Base-by-base conservation (phyloP, 1,284 basidiomycete species). In the Cutaneotrichosporon daszewskae region DNA sequence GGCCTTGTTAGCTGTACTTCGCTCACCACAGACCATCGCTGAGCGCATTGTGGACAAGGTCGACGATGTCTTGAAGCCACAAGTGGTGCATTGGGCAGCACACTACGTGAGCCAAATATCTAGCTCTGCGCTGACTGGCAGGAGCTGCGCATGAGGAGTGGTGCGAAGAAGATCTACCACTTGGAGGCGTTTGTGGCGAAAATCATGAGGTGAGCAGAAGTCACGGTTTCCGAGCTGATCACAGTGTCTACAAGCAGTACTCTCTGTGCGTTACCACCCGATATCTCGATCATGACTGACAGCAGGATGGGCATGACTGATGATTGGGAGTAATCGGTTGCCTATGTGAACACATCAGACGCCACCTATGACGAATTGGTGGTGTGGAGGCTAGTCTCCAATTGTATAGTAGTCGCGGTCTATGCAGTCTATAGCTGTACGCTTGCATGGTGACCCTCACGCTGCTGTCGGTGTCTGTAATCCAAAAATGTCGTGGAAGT, bases 11-110 rank as follows among this genome's bases (percentile, higher is more conserved):
- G 25, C 12, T 26, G 39, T 39, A 16, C 37, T 13, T 17, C 26
- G 22, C 42, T 44, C 9, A 43, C 31, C 16, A n/a, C 59, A 90
- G 89, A 95, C 88, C 0, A 80, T 95, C 32, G 84, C 90, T 10
- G 87, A 90, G 44, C 77, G 83, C 12, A 77, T 98, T 12, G 83
- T 94, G 14, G 83, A 86, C 34, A 79, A 81, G 50, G 87, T 95
- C 25, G 90, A 95, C 66, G 90, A 94, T 62, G 77, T 77, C 40
- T 67, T 96, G 48, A 92, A 90, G 70, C 80, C 84, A 0, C 88
- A 94, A 58, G 82, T 95, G 54, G 85, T 94, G 75, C 88, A 94
- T 63, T 95, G 90, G 89, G 90, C 94, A 3, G 90, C 95, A 11
- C 82, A 95, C 61, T 98, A 96, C 68, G 89, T 90, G 63, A 54